phyloP scores from a whole-genome alignment of 257 asterid genomes.

The Nicotiana paniculata region DNA sequence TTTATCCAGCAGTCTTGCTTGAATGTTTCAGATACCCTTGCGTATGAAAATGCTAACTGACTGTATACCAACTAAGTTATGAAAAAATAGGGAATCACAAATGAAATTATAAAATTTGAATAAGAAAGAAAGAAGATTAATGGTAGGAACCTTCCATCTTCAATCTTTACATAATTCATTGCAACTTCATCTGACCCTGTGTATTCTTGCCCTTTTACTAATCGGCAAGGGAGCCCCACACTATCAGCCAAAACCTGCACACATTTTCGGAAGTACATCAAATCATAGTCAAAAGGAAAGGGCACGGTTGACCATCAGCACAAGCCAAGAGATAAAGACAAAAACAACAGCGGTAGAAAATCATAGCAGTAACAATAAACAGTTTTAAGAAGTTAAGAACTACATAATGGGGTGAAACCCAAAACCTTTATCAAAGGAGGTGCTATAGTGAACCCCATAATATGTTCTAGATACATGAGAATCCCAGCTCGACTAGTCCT shows the following conservation, averaged over 20 bases:
- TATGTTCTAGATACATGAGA: not conserved
- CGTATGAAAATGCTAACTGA: not conserved
- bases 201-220: slow-evolving; percentile 79
- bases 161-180: slow-evolving; percentile 69
- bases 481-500: not conserved
- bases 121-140: slow-evolving; percentile 3
- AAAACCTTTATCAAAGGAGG: no score
- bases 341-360: not conserved
- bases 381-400: no score
- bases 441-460: no score
- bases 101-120: slow-evolving; percentile 6
- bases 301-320: not conserved
- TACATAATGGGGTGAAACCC: no score
- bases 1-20: not conserved
- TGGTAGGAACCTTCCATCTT: slow-evolving; percentile 54
- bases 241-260: slow-evolving; percentile 90
- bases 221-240: slow-evolving; percentile 72
- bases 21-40: not conserved
- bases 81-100: not conserved
- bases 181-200: slow-evolving; percentile 93
- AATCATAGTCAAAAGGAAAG: slow-evolving; percentile 9
- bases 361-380: not conserved
- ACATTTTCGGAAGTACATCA: slow-evolving; percentile 20
- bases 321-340: not conserved
- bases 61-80: not conserved